Conservation (phyloP, 1,284 basidiomycete genomes). For the Tylopilus sp. region DNA sequence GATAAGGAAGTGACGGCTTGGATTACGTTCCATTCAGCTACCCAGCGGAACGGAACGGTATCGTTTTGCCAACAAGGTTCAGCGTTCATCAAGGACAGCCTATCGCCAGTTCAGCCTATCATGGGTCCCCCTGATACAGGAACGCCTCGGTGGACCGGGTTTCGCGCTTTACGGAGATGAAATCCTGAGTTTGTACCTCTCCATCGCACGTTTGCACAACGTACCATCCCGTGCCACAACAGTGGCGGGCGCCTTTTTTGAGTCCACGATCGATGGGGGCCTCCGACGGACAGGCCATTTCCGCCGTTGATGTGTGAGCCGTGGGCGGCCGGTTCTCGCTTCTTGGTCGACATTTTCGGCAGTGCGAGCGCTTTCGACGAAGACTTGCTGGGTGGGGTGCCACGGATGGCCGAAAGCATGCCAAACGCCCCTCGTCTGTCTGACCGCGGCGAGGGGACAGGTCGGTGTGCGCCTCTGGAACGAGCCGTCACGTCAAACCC, state of each 20-base stretch:
- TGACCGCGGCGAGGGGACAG: too few relatives aligned
- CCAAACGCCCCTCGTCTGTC: too few relatives aligned
- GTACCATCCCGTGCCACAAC: slow-evolving; percentile 12
- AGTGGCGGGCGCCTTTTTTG: slow-evolving; percentile 13
- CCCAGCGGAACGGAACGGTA: slow-evolving; percentile 16
- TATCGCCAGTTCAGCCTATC: slow-evolving; percentile 27
- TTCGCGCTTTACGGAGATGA: slow-evolving; percentile 30
- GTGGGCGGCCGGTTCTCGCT: slow-evolving; percentile 10
- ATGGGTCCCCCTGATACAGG: slow-evolving; percentile 18
- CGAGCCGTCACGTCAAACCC: slow-evolving; percentile 2
- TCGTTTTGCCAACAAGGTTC: slow-evolving; percentile 6
- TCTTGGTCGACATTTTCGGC: slow-evolving; percentile 11
- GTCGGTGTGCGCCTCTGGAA: not conserved
- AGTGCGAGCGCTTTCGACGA: slow-evolving; percentile 3
- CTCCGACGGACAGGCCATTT: slow-evolving; percentile 20
- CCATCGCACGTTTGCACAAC: slow-evolving; percentile 29
- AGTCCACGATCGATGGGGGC: slow-evolving; percentile 25
- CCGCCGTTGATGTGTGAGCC: slow-evolving; percentile 18
- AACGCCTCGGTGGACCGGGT: slow-evolving; percentile 31
- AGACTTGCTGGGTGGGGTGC: slow-evolving; percentile 3
- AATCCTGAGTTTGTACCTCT: slow-evolving; percentile 17
- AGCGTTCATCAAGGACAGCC: slow-evolving; percentile 17
- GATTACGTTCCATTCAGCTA: slow-evolving; percentile 6
- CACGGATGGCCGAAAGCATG: slow-evolving; percentile 5
- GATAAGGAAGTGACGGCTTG: slow-evolving; percentile 12